Base-by-base conservation (phyloP, 2,329 filamentous ascomycete species). In the Orbilia ellipsospora region DNA sequence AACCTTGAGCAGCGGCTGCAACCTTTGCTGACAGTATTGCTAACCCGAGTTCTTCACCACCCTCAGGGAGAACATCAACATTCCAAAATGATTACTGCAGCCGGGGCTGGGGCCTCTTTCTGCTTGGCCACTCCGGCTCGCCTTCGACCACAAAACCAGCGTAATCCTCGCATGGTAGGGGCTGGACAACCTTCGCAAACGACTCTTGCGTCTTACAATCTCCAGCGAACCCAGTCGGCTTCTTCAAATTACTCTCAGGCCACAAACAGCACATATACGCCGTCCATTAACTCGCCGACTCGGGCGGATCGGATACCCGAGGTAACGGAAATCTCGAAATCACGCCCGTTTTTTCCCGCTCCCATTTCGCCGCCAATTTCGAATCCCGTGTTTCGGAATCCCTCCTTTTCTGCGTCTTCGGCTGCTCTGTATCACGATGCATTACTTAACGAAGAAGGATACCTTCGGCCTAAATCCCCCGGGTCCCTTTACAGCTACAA, bases 41-140 rank as follows among this genome's bases (percentile, higher is more conserved):
- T 75, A 50, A 75, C 72, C 44, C 72, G 72, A 42, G n/a, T 68
- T 12, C 57, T 74, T 20, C 44, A 64, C 54, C 55, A 69, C 28
- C 51, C 48, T 5, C 72, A 75, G 72, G 64, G 48, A 69, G 59
- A 65, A 45, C 60, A 72, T 57, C 61, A 68, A 68, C 51, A 77
- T 48, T 66, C 76, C 76, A 79, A 78, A 59, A 80, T 80, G 79
- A 79, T 79, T 67, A 80, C 79, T 26, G 79, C 79, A 60, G 63
- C 78, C 56, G 78, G 78, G 54, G 78, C 78, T 54, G 77, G 77
- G 63, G 79, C 78, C 31, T 79, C 78, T 52, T 78, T 79, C 69
- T 78, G 77, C 72, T 74, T 77, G 52, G 78, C 78, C 63, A 78
- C 79, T 68, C 77, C 79, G 44, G 78, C 77, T 67, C 77, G 78